These are phyloP conservation scores for Pleodorina starrii DNA, from an alignment of 139 green algal genomes.

Conservation along the genomic window DNA sequence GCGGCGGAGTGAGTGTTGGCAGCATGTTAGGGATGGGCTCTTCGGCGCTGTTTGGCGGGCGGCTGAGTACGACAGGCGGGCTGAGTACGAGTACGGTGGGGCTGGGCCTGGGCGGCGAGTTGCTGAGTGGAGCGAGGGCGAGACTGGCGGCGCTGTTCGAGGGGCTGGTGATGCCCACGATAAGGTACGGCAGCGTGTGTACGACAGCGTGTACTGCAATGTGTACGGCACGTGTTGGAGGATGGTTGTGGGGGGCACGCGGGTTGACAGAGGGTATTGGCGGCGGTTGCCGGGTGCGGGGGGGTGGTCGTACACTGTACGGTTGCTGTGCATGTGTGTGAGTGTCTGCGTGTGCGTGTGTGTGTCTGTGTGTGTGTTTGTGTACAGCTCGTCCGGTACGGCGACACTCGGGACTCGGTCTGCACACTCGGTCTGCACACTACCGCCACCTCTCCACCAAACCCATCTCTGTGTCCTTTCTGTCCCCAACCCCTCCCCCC, in stretches of 20 bases:
- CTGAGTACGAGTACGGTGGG: background rate
- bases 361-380: too few species aligned
- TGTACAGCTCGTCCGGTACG: background rate
- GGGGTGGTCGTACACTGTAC: too few species aligned
- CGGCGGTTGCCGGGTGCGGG: too few species aligned
- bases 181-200: conserved; percentile 13
- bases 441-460: too few species aligned
- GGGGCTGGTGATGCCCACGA: conserved; percentile 33
- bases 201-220: background rate
- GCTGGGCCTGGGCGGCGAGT: background rate
- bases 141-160: conserved; percentile 38
- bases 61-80: background rate
- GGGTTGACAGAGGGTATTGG: too few species aligned
- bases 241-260: too few species aligned
- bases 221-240: too few species aligned
- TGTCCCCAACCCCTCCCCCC: background rate
- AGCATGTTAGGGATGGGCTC: background rate
- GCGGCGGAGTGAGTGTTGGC: background rate
- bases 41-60: background rate
- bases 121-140: background rate
- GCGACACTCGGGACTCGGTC: too few species aligned
- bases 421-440: too few species aligned
- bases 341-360: background rate
- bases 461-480: too few species aligned
- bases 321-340: too few species aligned